Evolutionary conservation across 495 filamentous ascomycete genomes (phyloP), one percentile per base, ranked within the genome.

Genomic region (Neurospora hispaniola): DNA sequence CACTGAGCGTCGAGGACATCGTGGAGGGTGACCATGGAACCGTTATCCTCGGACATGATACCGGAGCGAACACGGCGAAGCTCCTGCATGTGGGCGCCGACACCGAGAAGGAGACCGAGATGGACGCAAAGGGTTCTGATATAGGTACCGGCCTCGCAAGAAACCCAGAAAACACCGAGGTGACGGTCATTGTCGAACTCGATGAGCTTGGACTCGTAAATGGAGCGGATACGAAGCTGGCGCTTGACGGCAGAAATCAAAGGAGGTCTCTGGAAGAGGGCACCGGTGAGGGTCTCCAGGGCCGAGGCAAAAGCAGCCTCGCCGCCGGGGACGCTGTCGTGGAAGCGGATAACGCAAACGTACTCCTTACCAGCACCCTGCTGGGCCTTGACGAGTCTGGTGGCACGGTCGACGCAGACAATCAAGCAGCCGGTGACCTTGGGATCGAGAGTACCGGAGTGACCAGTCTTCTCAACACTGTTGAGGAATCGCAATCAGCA

Each of bases 101-200:
- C 94, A 78, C 96, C 96, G 54, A 98, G 87, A 71, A 99, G 82
- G 73, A 98, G 86, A 73, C 96, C 96, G 75, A 99, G 83, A 84
- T 99, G 96, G 44, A 98, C 96, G 84, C 96, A 99, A 27, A 99
- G 89, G 14, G 96, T 98, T 83, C 96, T 92, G 80, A 99, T 98
- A 79, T 99, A 99, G 42, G 96, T 98, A 78, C 96, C 96, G 74
- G 96, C 96, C 83, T 99, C 96, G 81, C 96, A 99, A 82, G 92
- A 95, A 73, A 98, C 96, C 96, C 96, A 98, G 88, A 99, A 99
- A 42, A 98, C 94, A 81, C 91, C 96, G n/a, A 99, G 88, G 79
- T 98, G 93, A 74, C 96, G 89, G 72, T 98, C 94, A 81, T 98
- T 97, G 83, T 98, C 96, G 79, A 97, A 99, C 83, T 99, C 95